phyloP scores from a whole-genome alignment of 208 protist species.

The Trypanosoma cruzi region DNA sequence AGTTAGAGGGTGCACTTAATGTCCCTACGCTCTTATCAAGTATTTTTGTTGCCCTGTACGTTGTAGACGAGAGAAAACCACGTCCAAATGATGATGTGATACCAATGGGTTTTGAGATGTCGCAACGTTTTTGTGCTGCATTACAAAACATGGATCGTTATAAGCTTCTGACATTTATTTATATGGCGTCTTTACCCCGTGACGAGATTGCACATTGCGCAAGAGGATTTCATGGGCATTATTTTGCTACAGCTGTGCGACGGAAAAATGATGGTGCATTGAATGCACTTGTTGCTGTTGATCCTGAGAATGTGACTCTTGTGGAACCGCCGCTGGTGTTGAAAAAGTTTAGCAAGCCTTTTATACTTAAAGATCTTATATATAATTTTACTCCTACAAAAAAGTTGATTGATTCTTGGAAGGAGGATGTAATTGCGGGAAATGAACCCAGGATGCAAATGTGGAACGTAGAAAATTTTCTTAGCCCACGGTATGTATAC shows the following conservation, averaged over 20 bases:
- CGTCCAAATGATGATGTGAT: constrained; percentile 4
- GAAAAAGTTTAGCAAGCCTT: neutral
- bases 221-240: neutral
- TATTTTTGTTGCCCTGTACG: constrained; percentile 5
- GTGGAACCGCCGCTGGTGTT: constrained; percentile 5
- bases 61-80: neutral
- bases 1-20: constrained; percentile 1
- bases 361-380: neutral
- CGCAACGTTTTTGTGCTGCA: constrained; percentile 12
- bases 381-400: constrained; percentile 7
- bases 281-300: neutral
- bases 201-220: constrained; percentile 21
- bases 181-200: constrained; percentile 2
- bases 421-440: neutral
- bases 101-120: constrained; percentile 10
- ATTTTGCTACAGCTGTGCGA: neutral
- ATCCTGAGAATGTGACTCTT: neutral
- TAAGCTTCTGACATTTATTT: neutral
- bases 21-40: neutral
- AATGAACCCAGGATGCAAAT: neutral
- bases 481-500: neutral
- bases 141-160: constrained; percentile 9
- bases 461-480: constrained; percentile 18
- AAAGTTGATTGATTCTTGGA: constrained; percentile 1
- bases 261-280: neutral